Evolutionary conservation across 176 grass and related monocot species (phyloP).

Genomic region (Ananas comosus): DNA sequence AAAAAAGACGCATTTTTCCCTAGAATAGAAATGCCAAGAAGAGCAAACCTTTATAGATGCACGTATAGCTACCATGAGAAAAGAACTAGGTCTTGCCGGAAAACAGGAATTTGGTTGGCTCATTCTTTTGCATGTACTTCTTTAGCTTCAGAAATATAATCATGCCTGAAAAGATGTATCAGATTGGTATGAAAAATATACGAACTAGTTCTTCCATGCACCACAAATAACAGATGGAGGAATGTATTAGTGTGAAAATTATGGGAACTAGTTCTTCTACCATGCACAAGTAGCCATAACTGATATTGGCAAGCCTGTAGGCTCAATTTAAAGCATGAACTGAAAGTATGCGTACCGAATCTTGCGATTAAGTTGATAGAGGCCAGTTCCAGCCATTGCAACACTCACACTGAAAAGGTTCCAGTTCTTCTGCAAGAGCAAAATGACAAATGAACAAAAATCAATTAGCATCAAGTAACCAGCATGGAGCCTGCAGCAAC

Average conservation of each 20-base stretch:
- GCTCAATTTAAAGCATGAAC: background rate
- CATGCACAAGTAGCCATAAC: background rate
- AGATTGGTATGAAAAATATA: background rate
- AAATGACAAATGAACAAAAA: constrained; percentile 1
- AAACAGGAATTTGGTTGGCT: background rate
- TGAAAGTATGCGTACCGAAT: constrained; percentile 13
- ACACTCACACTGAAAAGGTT: constrained; percentile 29
- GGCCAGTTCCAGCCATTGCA: constrained; percentile 24
- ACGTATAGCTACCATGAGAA: background rate
- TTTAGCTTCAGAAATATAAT: constrained; percentile 16
- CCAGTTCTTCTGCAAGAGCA: constrained; percentile 28
- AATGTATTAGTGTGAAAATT: background rate
- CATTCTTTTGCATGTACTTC: constrained; percentile 10
- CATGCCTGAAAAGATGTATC: constrained; percentile 13
- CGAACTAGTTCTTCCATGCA: background rate
- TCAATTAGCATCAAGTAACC: background rate
- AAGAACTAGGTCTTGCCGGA: background rate
- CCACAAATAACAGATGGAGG: no score
- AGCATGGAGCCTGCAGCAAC: no score
- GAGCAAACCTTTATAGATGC: no score
- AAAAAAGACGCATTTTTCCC: no score
- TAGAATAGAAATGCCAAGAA: no score
- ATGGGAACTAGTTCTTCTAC: background rate
- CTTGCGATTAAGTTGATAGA: constrained; percentile 31
- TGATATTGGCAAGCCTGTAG: background rate